Percentiles rank a stretch among this genome's conserved stretches.
Conservation (phyloP, 176 grass and related monocot species). For the Leersia perrieri region DNA sequence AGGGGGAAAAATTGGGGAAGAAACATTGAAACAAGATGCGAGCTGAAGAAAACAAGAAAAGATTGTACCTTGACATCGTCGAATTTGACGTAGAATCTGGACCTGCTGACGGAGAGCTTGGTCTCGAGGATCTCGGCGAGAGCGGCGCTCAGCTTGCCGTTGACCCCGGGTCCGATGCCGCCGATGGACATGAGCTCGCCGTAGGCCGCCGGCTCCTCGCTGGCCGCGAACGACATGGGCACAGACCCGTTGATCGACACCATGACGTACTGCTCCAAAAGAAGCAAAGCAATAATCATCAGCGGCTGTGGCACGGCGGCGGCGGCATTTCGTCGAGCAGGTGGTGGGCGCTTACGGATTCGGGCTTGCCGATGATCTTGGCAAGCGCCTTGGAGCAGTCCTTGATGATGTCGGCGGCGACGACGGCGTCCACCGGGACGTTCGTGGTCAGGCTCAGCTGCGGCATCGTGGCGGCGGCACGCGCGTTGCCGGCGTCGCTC, state of each 20-base stretch:
- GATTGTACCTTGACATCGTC: constrained; percentile 65
- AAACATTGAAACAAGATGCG: neutral
- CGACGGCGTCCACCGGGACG: constrained; percentile 86
- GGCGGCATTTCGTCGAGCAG: constrained; percentile 41
- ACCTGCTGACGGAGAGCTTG: constrained; percentile 67
- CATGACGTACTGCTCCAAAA: constrained; percentile 70
- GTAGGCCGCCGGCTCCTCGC: constrained; percentile 75
- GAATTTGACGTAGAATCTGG: constrained; percentile 92
- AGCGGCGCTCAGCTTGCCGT: constrained; percentile 75
- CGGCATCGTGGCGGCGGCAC: constrained; percentile 58
- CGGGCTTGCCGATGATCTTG: constrained; percentile 93
- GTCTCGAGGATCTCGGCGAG: constrained; percentile 80
- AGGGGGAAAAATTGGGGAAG: neutral
- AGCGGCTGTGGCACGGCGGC: too few relatives aligned
- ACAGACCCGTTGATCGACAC: constrained; percentile 73
- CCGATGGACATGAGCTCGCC: constrained; percentile 89
- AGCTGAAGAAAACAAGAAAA: neutral
- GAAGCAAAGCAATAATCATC: neutral
- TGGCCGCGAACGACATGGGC: constrained; percentile 79
- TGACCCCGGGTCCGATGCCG: constrained; percentile 70
- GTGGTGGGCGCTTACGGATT: constrained; percentile 52
- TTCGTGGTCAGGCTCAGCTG: constrained; percentile 85
- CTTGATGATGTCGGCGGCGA: constrained; percentile 82
- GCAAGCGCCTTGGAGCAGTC: constrained; percentile 71
- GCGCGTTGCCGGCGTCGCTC: neutral